Base-by-base conservation (phyloP, 2,329 filamentous ascomycete species). In the Chaetomium globosum region DNA sequence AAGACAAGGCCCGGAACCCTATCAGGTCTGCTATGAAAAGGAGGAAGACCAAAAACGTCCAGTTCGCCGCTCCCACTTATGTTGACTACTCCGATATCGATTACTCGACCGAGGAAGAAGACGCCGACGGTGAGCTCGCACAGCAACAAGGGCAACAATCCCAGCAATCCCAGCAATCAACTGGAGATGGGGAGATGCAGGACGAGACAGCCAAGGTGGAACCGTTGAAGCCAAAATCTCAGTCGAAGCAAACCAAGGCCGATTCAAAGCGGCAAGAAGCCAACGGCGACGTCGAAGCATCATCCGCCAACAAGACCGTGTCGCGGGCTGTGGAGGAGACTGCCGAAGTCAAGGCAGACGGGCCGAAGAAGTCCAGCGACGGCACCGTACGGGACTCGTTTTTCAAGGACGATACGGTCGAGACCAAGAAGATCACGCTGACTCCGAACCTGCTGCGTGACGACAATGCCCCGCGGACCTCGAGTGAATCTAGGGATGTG, bases 351-450 rank as follows among this genome's bases (percentile, higher is more conserved):
- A 86, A 82, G 1, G 80, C 82, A 64, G 80, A 85, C 51, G 79
- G 80, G 1, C 78, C 80, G 1, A 83, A 83, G 74, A 86, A 89
- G 74, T 93, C 92, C 43, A 87, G 89, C 69, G 96, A 96, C 71
- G 93, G 93, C 51, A 94, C 91, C 26, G 85, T 97, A 53, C 87
- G 94, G 69, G 94, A 98, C 77, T 97, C 94, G 0, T 97, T 98
- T 82, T 97, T 97, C 82, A 96, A 93, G 77, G 95, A 98, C 74
- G 94, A 99, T 74, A 92, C 87, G 36, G 90, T 92, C 46, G 95
- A 98, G 77, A 97, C 95, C 2, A 93, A 96, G 77, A 98, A 98
- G 80, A 98, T 99, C 71, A 96, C 93, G 0, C 85, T 99, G 53
- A 99, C 95, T 3, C 95, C 95, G 1, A 96, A 96, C 71, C 80